Conservation (phyloP, 2,329 filamentous ascomycete species). For the Metarhizium humberi region DNA sequence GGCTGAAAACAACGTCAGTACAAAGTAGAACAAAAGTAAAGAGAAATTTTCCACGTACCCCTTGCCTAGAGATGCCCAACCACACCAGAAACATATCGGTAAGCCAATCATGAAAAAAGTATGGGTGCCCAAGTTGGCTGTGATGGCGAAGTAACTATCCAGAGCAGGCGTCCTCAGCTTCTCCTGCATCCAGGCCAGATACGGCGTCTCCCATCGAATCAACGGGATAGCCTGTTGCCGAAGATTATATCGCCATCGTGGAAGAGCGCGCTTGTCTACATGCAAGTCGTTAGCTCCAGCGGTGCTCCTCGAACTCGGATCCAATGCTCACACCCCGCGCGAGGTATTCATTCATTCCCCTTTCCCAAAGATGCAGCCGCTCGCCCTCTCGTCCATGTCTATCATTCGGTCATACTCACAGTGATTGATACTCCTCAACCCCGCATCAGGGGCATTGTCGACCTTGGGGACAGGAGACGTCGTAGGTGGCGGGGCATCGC, state of each 20-base stretch:
- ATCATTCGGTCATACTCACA: conserved; percentile 35
- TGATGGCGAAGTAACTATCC: conserved; percentile 94
- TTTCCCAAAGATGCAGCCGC: background rate
- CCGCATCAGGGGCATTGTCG: conserved; percentile 50
- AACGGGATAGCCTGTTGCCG: conserved; percentile 77
- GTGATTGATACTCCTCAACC: conserved; percentile 70
- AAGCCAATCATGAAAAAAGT: conserved; percentile 97
- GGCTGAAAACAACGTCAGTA: conserved; percentile 25
- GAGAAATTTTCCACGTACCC: conserved; percentile 51
- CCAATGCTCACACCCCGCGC: background rate
- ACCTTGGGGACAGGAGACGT: conserved; percentile 10
- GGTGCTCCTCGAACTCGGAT: background rate
- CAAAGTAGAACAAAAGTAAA: background rate
- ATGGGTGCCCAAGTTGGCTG: conserved; percentile 92
- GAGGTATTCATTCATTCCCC: background rate
- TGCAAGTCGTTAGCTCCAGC: conserved; percentile 5
- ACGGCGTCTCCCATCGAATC: conserved; percentile 89
- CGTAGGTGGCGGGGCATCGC: conserved; percentile 20
- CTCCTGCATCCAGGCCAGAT: conserved; percentile 79
- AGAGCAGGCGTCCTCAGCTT: conserved; percentile 71
- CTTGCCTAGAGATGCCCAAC: conserved; percentile 74
- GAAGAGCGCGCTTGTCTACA: conserved; percentile 72
- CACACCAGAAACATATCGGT: conserved; percentile 95
- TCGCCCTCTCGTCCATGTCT: too few species aligned
- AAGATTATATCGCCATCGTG: conserved; percentile 78